Percentiles rank a stretch among this genome's conserved stretches.
These are phyloP conservation scores for Syzygium oleosum DNA, from an alignment of 345 rosid genomes.

Conservation along the genomic window DNA sequence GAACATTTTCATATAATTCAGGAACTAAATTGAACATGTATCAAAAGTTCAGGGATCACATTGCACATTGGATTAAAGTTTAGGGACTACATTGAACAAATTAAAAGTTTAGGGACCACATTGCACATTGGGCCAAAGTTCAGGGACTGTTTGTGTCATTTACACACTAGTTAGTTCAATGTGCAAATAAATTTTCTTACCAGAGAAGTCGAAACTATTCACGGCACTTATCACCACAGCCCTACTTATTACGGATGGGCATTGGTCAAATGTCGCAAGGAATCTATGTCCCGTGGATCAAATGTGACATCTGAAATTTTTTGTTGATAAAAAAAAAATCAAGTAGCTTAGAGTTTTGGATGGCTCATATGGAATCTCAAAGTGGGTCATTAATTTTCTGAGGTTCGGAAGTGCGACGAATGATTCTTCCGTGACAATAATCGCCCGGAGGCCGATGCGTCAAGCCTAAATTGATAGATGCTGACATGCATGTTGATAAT, in stretches of 20 bases:
- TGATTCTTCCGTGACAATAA: background rate
- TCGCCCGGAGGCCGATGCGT: fast-evolving
- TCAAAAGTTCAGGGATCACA: too few relatives aligned
- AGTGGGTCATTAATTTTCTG: background rate
- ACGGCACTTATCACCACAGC: background rate
- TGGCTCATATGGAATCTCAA: background rate
- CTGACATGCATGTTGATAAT: background rate
- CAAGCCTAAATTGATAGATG: background rate
- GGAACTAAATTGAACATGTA: too few relatives aligned
- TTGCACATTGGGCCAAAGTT: too few relatives aligned
- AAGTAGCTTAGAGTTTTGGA: background rate
- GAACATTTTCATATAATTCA: too few relatives aligned
- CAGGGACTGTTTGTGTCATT: too few relatives aligned
- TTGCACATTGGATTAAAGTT: too few relatives aligned
- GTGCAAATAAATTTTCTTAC: background rate
- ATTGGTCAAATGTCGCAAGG: background rate
- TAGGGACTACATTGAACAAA: too few relatives aligned
- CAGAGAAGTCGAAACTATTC: background rate
- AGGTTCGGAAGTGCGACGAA: background rate
- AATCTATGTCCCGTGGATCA: background rate
- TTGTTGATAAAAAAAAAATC: background rate
- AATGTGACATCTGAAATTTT: background rate
- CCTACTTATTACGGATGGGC: background rate
- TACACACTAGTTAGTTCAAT: background rate
- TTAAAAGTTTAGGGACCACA: too few relatives aligned